Base-by-base conservation (phyloP, 2,329 filamentous ascomycete genomes). In the Ceratocystiopsis minuta region DNA sequence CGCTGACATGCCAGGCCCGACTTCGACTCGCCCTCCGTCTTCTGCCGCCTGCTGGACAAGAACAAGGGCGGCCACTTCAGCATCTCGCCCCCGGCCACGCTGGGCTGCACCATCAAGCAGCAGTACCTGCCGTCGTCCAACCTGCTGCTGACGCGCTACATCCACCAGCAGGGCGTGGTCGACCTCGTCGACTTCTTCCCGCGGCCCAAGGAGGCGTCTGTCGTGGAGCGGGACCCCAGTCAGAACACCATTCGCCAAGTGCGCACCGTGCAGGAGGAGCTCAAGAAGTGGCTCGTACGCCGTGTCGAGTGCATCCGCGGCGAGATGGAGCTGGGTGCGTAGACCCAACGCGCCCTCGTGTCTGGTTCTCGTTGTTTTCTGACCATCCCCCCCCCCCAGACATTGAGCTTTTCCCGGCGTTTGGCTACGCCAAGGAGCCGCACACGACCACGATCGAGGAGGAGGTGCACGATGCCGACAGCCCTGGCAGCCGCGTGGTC, bases 121-220 rank as follows among this genome's bases (percentile, higher is more conserved):
- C 75, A 81, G 53, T 86, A 86, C 51, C 65, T 85, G 2, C 79
- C 80, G 0, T 80, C 75, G 11, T 78, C 77, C 38, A 84, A 81
- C 51, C 78, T 86, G 45, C 63, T 86, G 3, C 77, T 84, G 55
- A 86, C 81, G 1, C 68, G 80, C n/a, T 85, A 80, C 55, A 78
- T 84, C 48, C 72, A 79, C 48, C 80, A 86, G 50, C 72, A 80
- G 43, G 81, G 80, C 1, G 80, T 84, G 1, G 71, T 80, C 12
- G 78, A 81, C 43, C 55, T 86, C 28, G 64, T 81, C 15, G 80
- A 86, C 55, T 86, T 84, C 59, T 84, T 86, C 49, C 80, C 80
- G 0, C 68, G 80, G 1, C 78, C 79, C 12, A 75, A 72, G 52
- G 72, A 67, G 40, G 66, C 67, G 31, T 61, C 62, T 35, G 66